phyloP scores from a whole-genome alignment of 805 yeast genomes.

The Lipomyces lipofer region DNA sequence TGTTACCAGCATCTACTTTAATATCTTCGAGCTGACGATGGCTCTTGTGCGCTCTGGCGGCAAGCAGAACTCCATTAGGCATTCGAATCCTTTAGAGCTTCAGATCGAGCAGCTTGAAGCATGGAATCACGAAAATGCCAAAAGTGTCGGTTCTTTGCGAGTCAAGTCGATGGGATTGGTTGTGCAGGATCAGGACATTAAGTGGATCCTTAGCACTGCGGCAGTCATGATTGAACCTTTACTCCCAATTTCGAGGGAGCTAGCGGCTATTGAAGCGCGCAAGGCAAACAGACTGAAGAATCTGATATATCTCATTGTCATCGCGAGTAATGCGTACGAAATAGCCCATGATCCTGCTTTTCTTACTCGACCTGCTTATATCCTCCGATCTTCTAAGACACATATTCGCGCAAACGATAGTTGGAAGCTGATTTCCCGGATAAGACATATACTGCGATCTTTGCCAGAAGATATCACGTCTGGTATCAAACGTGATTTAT shows the following conservation, averaged over 20 bases:
- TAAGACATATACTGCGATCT: slow-evolving; percentile 68
- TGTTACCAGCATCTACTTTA: slow-evolving; percentile 15
- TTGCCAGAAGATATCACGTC: slow-evolving; percentile 51
- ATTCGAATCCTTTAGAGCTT: slow-evolving; percentile 35
- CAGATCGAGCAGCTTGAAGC: slow-evolving; percentile 38
- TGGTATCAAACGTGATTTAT: slow-evolving; percentile 44
- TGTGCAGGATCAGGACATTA: slow-evolving; percentile 40
- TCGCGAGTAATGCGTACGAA: slow-evolving; percentile 51
- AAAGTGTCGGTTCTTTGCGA: slow-evolving; percentile 33
- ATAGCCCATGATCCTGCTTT: slow-evolving; percentile 86
- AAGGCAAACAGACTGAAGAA: slow-evolving; percentile 33
- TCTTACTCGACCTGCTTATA: slow-evolving; percentile 82
- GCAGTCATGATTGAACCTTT: slow-evolving; percentile 23
- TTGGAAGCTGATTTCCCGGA: slow-evolving; percentile 81
- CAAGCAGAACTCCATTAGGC: not conserved
- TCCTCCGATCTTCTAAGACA: slow-evolving; percentile 65
- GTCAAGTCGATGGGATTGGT: slow-evolving; percentile 39
- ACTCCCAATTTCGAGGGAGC: slow-evolving; percentile 33
- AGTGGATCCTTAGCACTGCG: slow-evolving; percentile 34
- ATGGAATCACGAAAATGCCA: slow-evolving; percentile 36
- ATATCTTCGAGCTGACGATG: slow-evolving; percentile 11
- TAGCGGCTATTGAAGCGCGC: slow-evolving; percentile 23
- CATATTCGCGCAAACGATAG: slow-evolving; percentile 80
- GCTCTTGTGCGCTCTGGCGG: slow-evolving; percentile 7
- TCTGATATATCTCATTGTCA: slow-evolving; percentile 46